A percentile compares a stretch with the other conserved stretches of the same genome.
These are phyloP conservation scores for Epichloe coenophiala DNA, from an alignment of 2,329 filamentous ascomycete species.

Conservation along the genomic window DNA sequence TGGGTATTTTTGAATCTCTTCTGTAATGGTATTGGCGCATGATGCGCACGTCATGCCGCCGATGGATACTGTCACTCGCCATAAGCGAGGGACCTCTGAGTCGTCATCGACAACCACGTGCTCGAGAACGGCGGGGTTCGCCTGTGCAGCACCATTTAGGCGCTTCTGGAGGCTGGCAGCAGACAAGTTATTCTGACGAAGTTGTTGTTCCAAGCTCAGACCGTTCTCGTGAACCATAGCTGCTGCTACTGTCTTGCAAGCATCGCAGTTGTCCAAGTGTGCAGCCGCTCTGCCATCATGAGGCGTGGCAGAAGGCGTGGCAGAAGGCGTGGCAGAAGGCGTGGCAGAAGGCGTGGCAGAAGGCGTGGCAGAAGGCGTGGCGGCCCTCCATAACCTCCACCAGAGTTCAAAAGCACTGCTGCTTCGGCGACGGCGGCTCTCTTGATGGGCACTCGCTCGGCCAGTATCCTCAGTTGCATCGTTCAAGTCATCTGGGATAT, in stretches of 20 bases:
- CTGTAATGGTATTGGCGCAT: slow-evolving; percentile 50
- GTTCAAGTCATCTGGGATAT: slow-evolving; percentile 16
- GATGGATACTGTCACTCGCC: slow-evolving; percentile 43
- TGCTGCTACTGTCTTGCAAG: slow-evolving; percentile 16
- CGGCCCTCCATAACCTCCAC: slow-evolving; percentile 18
- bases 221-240: slow-evolving; percentile 4
- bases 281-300: slow-evolving; percentile 15
- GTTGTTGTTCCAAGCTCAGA: slow-evolving; percentile 2
- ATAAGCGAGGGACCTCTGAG: slow-evolving; percentile 14
- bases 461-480: slow-evolving; percentile 8
- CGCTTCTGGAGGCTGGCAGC: slow-evolving; percentile 5
- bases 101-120: slow-evolving; percentile 12
- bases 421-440: slow-evolving; percentile 8
- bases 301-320: slow-evolving; percentile 5
- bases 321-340: slow-evolving; percentile 8
- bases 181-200: slow-evolving; percentile 1
- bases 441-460: slow-evolving; percentile 12
- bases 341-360: slow-evolving; percentile 10
- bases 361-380: too few species aligned
- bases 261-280: slow-evolving; percentile 26
- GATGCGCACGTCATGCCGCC: slow-evolving; percentile 63
- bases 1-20: slow-evolving; percentile 39
- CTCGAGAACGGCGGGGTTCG: slow-evolving; percentile 10
- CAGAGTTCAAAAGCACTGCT: slow-evolving; percentile 16
- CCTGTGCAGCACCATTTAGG: neutral